A percentile compares a stretch with the other conserved stretches of the same genome.
Evolutionary conservation across 129 eudicot genomes (phyloP).

Genomic region (Helianthus annuus): HanXRQr2.0-SUNRISE NC_035437.2:100764878-100765377

Average conservation of each 20-base stretch:
- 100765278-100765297: not conserved
- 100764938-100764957: constrained; percentile 36
- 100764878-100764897: constrained; percentile 13
- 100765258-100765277: not conserved
- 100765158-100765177: constrained; percentile 76
- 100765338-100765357: constrained; percentile 8
- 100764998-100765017: constrained; percentile 73
- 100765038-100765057: constrained; percentile 46
- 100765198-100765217: constrained; percentile 72
- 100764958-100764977: constrained; percentile 66
- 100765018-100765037: constrained; percentile 83
- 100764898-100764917: no score
- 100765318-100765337: not conserved
- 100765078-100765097: constrained; percentile 76
- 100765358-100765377: constrained; percentile 85
- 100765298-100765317: not conserved
- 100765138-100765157: constrained; percentile 88
- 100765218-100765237: constrained; percentile 67
- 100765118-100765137: constrained; percentile 73
- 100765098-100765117: constrained; percentile 60
- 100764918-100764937: no score
- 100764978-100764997: constrained; percentile 58
- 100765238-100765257: constrained; percentile 80
- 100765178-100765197: constrained; percentile 83
- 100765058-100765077: constrained; percentile 63